Conservation (phyloP, 805 yeast genomes). For the Kodamaea jinghongensis region DNA sequence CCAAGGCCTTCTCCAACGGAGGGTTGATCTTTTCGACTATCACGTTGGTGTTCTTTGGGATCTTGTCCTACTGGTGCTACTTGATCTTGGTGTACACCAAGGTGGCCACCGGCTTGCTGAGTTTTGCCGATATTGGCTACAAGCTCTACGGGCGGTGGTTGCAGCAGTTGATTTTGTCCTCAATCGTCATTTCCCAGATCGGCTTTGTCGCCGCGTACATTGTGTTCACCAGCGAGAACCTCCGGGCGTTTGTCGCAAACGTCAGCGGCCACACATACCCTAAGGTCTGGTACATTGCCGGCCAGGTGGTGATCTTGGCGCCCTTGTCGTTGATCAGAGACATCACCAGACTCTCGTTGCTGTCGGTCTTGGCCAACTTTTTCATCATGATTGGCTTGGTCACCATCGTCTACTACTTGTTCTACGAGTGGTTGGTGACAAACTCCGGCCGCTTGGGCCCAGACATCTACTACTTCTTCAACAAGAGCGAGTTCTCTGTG, state of each 20-base stretch:
- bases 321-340: slow-evolving; percentile 75
- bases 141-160: slow-evolving; percentile 63
- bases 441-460: slow-evolving; percentile 43
- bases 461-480: slow-evolving; percentile 51
- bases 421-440: slow-evolving; percentile 40
- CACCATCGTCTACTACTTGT: slow-evolving; percentile 58
- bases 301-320: slow-evolving; percentile 56
- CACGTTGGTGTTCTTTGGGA: slow-evolving; percentile 57
- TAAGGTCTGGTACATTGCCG: slow-evolving; percentile 43
- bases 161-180: slow-evolving; percentile 58
- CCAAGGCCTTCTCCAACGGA: slow-evolving; percentile 70
- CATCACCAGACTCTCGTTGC: slow-evolving; percentile 69
- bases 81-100: slow-evolving; percentile 60
- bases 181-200: slow-evolving; percentile 68
- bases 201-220: slow-evolving; percentile 83
- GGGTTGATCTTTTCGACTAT: slow-evolving; percentile 59
- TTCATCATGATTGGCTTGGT: slow-evolving; percentile 65
- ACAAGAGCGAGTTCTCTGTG: slow-evolving; percentile 58
- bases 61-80: slow-evolving; percentile 78
- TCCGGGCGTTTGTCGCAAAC: slow-evolving; percentile 58
- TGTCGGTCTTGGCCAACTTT: slow-evolving; percentile 69
- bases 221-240: slow-evolving; percentile 72
- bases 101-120: slow-evolving; percentile 56
- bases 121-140: slow-evolving; percentile 77
- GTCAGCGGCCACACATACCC: slow-evolving; percentile 43